Conservation (phyloP, 768 basidiomycete genomes). For the Postia placenta region DNA sequence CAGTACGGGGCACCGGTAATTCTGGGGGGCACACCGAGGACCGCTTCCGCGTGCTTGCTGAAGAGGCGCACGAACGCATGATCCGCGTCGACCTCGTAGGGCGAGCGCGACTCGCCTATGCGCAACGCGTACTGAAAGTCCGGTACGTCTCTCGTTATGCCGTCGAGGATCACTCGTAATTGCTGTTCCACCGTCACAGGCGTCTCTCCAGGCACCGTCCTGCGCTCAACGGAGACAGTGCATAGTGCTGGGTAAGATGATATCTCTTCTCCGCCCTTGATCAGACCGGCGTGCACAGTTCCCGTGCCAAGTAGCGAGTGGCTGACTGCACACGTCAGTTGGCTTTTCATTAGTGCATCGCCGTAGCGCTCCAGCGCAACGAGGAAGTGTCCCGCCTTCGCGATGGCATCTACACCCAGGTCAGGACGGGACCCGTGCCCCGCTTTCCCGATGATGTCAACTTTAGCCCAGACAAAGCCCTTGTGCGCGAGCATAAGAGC, state of each 20-base stretch:
- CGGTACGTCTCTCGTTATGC: background rate
- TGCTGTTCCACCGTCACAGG: background rate
- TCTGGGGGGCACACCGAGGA: background rate
- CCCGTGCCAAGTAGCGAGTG: background rate
- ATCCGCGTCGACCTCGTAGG: background rate
- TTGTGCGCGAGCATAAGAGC: conserved; percentile 5
- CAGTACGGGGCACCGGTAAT: background rate
- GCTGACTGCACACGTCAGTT: background rate
- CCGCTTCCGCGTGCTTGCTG: background rate
- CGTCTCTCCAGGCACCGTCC: conserved; percentile 5
- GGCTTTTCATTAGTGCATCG: background rate
- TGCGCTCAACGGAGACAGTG: conserved; percentile 1
- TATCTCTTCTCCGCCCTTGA: conserved; percentile 6
- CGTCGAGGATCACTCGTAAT: conserved; percentile 1
- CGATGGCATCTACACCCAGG: conserved; percentile 4
- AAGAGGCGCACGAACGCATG: conserved; percentile 2
- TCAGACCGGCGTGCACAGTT: conserved; percentile 1
- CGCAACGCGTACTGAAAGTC: conserved; percentile 2
- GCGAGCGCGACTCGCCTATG: conserved; percentile 1
- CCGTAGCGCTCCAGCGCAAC: conserved; percentile 4
- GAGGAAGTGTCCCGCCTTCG: conserved; percentile 6
- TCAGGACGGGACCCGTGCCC: conserved; percentile 6
- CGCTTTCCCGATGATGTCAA: conserved; percentile 2
- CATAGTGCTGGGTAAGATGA: conserved; percentile 4
- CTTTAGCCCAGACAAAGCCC: conserved; percentile 4